Evolutionary conservation across 1,284 basidiomycete genomes (phyloP), one percentile per base, ranked within the genome.

Genomic region (Phenoliferia sp.): DNA sequence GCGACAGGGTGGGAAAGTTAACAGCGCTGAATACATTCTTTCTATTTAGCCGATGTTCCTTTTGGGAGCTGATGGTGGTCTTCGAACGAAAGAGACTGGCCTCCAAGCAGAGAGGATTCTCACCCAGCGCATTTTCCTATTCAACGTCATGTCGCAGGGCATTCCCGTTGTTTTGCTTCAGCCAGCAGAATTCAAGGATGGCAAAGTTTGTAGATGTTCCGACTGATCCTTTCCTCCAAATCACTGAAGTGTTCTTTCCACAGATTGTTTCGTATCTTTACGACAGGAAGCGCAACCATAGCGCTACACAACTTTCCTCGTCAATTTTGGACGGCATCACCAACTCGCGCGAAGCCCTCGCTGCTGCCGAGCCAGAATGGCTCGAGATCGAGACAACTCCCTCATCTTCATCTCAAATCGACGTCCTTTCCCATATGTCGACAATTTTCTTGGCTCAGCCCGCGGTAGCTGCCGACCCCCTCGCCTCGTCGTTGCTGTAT

Each of bases 31-130:
- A 26, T 5, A 57, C 29, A 61, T 74, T 54, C 28, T 26, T 73
- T 34, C 31, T 54, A 34, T 32, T 28, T 64, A 88, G 86, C 87
- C 88, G 1, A 87, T 88, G 86, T 88, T 87, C 64, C 80, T 85
- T 26, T 80, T 88, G 78, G 78, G 81, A 16, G 83, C 85, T 70
- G 86, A 86, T 66, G 86, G 85, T 6, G 83, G 81, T 2, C 61
- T 76, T 17, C 59, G 59, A 29, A 29, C 36, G 6, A 35, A 59
- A 29, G 59, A 35, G 19, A 16, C 69, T 17, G 52, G 64, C 1
- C 60, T 77, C 15, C 69, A 71, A 2, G 68, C 76, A 3, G 78
- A 80, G 54, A 77, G 80, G 15, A 75, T 82, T 16, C 78, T 88
- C 1, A 72, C 78, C 4, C 85, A 86, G 68, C 81, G 87, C 3